Conservation (phyloP, 768 basidiomycete genomes). For the Suillus spraguei region DNA sequence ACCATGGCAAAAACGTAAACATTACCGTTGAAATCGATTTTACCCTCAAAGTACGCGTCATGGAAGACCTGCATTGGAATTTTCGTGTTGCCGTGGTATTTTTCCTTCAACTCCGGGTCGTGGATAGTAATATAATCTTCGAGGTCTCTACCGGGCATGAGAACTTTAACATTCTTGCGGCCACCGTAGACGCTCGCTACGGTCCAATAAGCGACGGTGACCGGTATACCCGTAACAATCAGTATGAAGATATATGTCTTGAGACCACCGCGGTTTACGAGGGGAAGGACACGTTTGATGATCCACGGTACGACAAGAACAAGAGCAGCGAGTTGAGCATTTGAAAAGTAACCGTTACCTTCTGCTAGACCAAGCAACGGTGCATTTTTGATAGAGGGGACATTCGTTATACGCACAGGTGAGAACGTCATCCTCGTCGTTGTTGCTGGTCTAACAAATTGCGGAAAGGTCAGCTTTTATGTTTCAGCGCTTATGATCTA, state of each 20-base stretch:
- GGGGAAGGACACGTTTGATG: slow-evolving; percentile 78
- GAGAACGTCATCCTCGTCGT: slow-evolving; percentile 40
- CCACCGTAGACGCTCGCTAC: slow-evolving; percentile 80
- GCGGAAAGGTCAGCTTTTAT: background rate
- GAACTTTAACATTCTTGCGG: slow-evolving; percentile 83
- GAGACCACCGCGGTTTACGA: slow-evolving; percentile 83
- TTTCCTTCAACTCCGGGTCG: slow-evolving; percentile 75
- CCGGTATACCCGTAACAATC: slow-evolving; percentile 71
- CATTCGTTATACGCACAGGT: slow-evolving; percentile 63
- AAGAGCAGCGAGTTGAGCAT: slow-evolving; percentile 73
- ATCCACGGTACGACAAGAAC: slow-evolving; percentile 84
- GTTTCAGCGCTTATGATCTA: background rate
- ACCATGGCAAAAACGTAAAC: slow-evolving; percentile 8
- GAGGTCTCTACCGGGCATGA: slow-evolving; percentile 81
- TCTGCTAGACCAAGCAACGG: slow-evolving; percentile 82
- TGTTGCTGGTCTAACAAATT: background rate
- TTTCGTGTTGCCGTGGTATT: slow-evolving; percentile 84
- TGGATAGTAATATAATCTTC: slow-evolving; percentile 92
- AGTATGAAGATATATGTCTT: slow-evolving; percentile 85
- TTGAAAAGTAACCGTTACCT: slow-evolving; percentile 85
- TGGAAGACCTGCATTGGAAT: slow-evolving; percentile 98
- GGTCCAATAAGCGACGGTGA: slow-evolving; percentile 87
- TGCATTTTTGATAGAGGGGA: slow-evolving; percentile 82
- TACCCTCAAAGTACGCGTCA: slow-evolving; percentile 96
- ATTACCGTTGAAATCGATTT: slow-evolving; percentile 93